Evolutionary conservation across 73 alveolate genomes (phyloP).

Genomic region (Blepharisma stoltei): DNA sequence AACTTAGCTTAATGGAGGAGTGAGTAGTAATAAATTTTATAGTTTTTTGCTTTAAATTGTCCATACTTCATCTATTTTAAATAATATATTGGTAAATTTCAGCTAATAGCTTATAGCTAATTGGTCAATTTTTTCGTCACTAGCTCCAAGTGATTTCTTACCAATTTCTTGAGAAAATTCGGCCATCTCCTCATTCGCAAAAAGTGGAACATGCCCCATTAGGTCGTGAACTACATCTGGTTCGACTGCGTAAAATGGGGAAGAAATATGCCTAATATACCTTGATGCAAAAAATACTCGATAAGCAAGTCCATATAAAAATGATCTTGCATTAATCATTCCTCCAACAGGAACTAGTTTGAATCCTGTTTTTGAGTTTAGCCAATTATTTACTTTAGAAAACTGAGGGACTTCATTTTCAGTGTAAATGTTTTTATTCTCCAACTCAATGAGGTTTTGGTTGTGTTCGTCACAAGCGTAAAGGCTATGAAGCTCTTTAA

Average conservation of each 20-base stretch:
- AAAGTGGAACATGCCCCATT: conserved; percentile 51
- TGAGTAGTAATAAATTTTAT: no score
- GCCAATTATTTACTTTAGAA: neutral
- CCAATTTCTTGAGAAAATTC: conserved; percentile 45
- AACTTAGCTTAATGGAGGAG: no score
- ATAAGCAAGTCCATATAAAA: neutral
- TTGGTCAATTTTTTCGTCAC: conserved; percentile 30
- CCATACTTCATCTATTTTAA: no score
- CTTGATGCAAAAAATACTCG: neutral
- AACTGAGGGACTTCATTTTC: conserved; percentile 34
- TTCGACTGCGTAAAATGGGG: neutral
- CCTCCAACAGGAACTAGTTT: conserved; percentile 1
- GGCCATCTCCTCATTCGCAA: conserved; percentile 40
- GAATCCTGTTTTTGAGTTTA: neutral
- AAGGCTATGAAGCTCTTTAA: conserved; percentile 12
- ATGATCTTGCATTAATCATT: neutral
- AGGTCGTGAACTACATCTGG: conserved; percentile 26
- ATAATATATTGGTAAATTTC: conserved; percentile 40
- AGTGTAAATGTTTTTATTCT: neutral
- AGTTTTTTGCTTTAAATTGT: no score
- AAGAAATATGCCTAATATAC: neutral
- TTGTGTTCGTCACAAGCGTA: conserved; percentile 41
- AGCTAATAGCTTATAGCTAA: conserved; percentile 39
- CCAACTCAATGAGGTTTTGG: conserved; percentile 22
- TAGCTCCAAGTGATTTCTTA: conserved; percentile 43